Percentiles rank a stretch among this genome's conserved stretches.
These are phyloP conservation scores for Raddia guianensis DNA, from an alignment of 176 grass and related monocot species.

Conservation along the genomic window DNA sequence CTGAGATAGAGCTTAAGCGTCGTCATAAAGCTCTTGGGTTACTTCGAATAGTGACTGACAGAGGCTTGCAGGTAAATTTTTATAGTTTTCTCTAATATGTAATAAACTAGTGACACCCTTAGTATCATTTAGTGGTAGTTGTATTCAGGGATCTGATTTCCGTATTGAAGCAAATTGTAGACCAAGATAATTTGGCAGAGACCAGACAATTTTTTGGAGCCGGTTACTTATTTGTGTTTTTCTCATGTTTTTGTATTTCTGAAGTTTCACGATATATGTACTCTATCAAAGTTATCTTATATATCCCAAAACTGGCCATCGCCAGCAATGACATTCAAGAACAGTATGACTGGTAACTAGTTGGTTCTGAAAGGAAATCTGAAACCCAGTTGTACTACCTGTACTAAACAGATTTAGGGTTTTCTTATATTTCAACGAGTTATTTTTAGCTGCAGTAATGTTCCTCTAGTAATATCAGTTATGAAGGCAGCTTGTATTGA, in stretches of 20 bases:
- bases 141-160: conserved; percentile 10
- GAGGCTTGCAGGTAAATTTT: conserved; percentile 83
- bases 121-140: conserved; percentile 12
- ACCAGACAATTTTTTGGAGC: not conserved
- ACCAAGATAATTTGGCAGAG: not conserved
- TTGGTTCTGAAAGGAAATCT: conserved; percentile 9
- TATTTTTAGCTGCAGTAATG: conserved; percentile 7
- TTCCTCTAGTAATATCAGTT: not conserved
- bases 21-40: conserved; percentile 80
- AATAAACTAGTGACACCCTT: not conserved
- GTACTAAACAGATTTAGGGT: not conserved
- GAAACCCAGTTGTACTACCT: not conserved
- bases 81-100: conserved; percentile 25
- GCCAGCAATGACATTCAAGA: not conserved
- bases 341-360: not conserved
- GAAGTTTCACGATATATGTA: not conserved
- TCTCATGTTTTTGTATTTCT: not conserved
- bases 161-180: not conserved
- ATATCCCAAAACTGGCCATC: not conserved
- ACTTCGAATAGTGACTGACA: conserved; percentile 72
- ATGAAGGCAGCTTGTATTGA: too few species aligned
- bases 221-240: not conserved
- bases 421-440: not conserved
- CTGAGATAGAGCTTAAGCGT: conserved; percentile 66
- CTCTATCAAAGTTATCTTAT: not conserved